Evolutionary conservation across 2,329 filamentous ascomycete species (phyloP).

Genomic region (Cercospora sojina): DNA sequence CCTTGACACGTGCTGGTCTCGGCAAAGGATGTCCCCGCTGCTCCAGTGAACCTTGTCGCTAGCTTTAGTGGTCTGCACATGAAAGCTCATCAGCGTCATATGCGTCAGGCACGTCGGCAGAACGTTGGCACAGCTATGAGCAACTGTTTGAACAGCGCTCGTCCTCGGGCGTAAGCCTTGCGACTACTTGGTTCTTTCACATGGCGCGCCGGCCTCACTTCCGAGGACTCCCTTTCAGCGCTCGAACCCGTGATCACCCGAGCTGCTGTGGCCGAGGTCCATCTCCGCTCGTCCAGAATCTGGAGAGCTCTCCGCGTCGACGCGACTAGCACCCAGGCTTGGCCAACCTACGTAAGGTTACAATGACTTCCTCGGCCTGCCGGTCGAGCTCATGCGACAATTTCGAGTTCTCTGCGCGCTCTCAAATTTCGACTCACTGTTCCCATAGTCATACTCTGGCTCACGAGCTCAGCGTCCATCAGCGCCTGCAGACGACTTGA

Average conservation of each 20-base stretch:
- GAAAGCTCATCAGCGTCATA: conserved; percentile 17
- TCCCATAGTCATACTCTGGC: not conserved
- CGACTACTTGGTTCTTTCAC: not conserved
- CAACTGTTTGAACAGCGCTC: not conserved
- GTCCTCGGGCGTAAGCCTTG: not conserved
- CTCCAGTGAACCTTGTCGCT: conserved; percentile 12
- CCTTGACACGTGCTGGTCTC: conserved; percentile 7
- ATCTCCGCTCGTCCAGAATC: conserved; percentile 34
- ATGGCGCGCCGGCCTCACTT: not conserved
- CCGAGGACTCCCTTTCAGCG: not conserved
- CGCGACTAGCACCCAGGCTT: conserved; percentile 24
- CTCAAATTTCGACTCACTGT: conserved; percentile 5
- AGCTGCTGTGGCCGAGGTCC: conserved; percentile 25
- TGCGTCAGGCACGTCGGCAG: conserved; percentile 10
- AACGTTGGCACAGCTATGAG: conserved; percentile 2
- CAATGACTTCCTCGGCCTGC: conserved; percentile 27
- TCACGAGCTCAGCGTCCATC: not conserved
- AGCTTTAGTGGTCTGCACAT: conserved; percentile 16
- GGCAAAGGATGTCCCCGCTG: conserved; percentile 14
- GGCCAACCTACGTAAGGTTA: conserved; percentile 30
- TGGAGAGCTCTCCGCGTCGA: conserved; percentile 24
- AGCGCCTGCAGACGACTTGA: not conserved
- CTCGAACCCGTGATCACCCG: conserved; percentile 24
- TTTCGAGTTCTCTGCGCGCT: conserved; percentile 19
- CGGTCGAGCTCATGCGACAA: conserved; percentile 26